phyloP scores from a whole-genome alignment of 164 flowering plant genomes.

The Nymphaea thermarum region DNA sequence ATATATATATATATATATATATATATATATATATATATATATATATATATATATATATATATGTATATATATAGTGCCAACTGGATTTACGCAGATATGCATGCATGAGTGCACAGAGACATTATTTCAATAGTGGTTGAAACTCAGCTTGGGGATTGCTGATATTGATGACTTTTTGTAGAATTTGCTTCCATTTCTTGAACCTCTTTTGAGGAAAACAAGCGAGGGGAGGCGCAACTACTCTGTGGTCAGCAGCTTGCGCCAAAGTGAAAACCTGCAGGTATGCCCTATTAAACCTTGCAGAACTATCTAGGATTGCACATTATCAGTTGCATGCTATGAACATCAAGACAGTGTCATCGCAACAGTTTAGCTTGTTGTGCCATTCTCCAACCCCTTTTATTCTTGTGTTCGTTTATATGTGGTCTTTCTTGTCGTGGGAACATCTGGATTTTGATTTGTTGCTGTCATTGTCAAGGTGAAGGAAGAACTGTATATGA shows the following conservation, averaged over 20 bases:
- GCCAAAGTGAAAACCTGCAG: conserved; percentile 90
- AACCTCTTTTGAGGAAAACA: conserved; percentile 81
- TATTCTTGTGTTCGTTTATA: not conserved
- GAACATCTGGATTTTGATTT: too few species aligned
- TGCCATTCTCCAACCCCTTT: not conserved
- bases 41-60: too few species aligned
- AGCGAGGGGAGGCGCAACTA: conserved; percentile 80
- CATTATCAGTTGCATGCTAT: too few species aligned
- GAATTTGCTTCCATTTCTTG: conserved; percentile 95
- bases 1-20: too few species aligned
- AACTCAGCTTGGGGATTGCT: too few species aligned
- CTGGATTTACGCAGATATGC: too few species aligned
- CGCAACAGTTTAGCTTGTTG: not conserved
- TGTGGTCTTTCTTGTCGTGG: too few species aligned
- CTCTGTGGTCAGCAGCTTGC: conserved; percentile 81
- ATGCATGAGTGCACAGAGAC: too few species aligned
- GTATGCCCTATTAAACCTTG: conserved; percentile 24
- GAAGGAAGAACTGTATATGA: conserved; percentile 75
- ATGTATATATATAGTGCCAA: too few species aligned
- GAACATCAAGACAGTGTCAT: not conserved
- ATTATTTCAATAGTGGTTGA: too few species aligned
- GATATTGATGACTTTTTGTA: conserved; percentile 9
- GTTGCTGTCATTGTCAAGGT: conserved; percentile 34
- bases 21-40: too few species aligned
- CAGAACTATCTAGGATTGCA: not conserved